These are phyloP conservation scores for Coniochaeta prunicola DNA, from an alignment of 2,329 filamentous ascomycete genomes.

Conservation along the genomic window DNA sequence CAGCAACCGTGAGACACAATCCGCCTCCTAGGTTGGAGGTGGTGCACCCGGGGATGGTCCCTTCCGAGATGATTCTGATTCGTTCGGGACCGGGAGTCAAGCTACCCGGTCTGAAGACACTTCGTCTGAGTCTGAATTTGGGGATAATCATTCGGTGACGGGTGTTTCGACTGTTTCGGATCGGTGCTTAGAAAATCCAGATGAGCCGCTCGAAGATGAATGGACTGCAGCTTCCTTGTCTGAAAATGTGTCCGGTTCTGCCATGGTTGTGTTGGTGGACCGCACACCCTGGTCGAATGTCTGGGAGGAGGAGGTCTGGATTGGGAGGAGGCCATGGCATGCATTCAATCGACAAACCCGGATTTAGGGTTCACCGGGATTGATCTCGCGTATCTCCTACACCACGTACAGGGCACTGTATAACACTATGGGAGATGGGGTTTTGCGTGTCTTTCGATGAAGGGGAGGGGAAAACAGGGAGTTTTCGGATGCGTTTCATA, in stretches of 20 bases:
- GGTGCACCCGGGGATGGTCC: not conserved
- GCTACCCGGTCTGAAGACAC: not conserved
- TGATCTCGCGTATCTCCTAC: not conserved
- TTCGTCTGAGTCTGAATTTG: not conserved
- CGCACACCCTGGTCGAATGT: not conserved
- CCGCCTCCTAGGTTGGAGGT: not conserved
- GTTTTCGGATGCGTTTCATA: not conserved
- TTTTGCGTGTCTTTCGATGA: not conserved
- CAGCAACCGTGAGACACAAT: not conserved
- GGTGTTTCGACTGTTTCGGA: no score
- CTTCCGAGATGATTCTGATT: not conserved
- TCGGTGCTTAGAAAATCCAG: no score
- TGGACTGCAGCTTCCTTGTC: not conserved
- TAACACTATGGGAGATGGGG: not conserved
- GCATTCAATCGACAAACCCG: not conserved
- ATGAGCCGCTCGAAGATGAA: no score
- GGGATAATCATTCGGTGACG: no score
- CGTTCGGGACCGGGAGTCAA: not conserved
- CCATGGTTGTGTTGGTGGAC: not conserved
- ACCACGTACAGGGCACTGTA: not conserved
- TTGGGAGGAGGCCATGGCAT: not conserved
- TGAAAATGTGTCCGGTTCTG: not conserved
- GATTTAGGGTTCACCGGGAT: not conserved
- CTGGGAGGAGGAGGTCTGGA: not conserved
- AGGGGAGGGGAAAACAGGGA: not conserved